These are phyloP conservation scores for Annulohypoxylon maeteangense DNA, from an alignment of 495 filamentous ascomycete genomes.

Conservation along the genomic window DNA sequence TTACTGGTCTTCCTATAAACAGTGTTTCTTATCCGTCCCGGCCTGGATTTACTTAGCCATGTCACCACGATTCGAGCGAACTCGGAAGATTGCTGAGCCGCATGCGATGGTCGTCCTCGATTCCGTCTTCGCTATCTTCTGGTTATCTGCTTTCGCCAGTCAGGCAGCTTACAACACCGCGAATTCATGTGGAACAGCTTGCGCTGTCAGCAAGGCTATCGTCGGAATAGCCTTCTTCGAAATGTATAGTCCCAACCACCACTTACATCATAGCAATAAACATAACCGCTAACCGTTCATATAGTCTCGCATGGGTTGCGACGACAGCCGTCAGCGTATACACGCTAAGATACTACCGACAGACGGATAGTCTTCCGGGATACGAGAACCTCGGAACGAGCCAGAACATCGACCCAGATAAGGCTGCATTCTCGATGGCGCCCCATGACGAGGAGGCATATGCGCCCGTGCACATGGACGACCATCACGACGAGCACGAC, in stretches of 20 bases:
- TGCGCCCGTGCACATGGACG: constrained; percentile 57
- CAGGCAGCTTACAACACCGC: constrained; percentile 73
- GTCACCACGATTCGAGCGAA: constrained; percentile 85
- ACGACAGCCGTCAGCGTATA: constrained; percentile 82
- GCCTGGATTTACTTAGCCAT: constrained; percentile 85
- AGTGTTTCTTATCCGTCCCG: constrained; percentile 89
- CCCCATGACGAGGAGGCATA: constrained; percentile 66
- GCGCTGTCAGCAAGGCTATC: constrained; percentile 77
- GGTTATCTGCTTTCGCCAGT: constrained; percentile 84
- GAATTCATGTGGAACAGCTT: constrained; percentile 63
- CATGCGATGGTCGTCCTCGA: constrained; percentile 85
- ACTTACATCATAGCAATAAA: not conserved
- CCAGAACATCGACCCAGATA: constrained; percentile 66
- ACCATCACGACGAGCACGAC: constrained; percentile 53
- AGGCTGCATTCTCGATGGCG: constrained; percentile 66
- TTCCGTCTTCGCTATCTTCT: constrained; percentile 76
- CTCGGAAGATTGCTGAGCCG: constrained; percentile 79
- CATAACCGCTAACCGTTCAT: constrained; percentile 12
- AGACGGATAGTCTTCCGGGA: constrained; percentile 79
- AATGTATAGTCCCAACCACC: constrained; percentile 65
- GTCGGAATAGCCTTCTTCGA: constrained; percentile 84
- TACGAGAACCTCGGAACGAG: constrained; percentile 65
- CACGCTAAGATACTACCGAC: constrained; percentile 80
- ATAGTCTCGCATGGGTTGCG: constrained; percentile 76
- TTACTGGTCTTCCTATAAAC: constrained; percentile 25